These are phyloP conservation scores for Pholiota molesta DNA, from an alignment of 768 basidiomycete species.

Conservation along the genomic window DNA sequence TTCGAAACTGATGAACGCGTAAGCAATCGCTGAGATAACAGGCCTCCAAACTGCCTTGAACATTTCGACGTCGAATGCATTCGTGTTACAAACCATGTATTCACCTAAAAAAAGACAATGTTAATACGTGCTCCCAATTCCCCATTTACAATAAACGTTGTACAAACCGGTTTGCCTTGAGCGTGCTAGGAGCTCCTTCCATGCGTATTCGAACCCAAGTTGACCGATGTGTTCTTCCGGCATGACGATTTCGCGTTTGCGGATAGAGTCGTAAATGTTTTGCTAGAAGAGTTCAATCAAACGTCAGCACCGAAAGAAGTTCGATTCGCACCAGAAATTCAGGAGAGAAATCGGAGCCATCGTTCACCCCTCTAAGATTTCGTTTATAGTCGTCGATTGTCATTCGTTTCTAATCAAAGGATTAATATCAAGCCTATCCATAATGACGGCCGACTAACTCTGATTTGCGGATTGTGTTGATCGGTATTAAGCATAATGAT, in stretches of 20 bases:
- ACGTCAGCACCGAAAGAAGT: neutral
- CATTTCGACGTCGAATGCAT: slow-evolving; percentile 87
- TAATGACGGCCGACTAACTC: slow-evolving; percentile 51
- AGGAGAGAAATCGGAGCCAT: slow-evolving; percentile 76
- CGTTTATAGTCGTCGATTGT: slow-evolving; percentile 90
- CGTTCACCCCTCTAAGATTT: slow-evolving; percentile 93
- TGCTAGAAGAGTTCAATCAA: slow-evolving; percentile 49
- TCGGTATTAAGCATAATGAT: slow-evolving; percentile 99
- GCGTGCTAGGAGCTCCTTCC: slow-evolving; percentile 91
- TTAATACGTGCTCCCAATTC: neutral
- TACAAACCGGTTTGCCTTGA: slow-evolving; percentile 75
- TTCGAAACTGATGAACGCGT: slow-evolving; percentile 94
- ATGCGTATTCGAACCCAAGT: slow-evolving; percentile 97
- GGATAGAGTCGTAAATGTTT: slow-evolving; percentile 91
- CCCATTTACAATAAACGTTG: neutral
- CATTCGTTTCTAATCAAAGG: slow-evolving; percentile 84
- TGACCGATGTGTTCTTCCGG: slow-evolving; percentile 97
- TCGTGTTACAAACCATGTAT: slow-evolving; percentile 77
- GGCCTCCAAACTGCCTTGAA: slow-evolving; percentile 94
- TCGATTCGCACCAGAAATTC: slow-evolving; percentile 71
- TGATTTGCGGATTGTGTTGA: slow-evolving; percentile 90
- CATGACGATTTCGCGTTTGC: slow-evolving; percentile 93
- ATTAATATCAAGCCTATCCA: slow-evolving; percentile 2
- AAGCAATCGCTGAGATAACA: slow-evolving; percentile 91
- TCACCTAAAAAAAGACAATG: slow-evolving; percentile 43